These are phyloP conservation scores for Candida ascalaphidarum DNA, from an alignment of 805 yeast species.

Conservation along the genomic window DNA sequence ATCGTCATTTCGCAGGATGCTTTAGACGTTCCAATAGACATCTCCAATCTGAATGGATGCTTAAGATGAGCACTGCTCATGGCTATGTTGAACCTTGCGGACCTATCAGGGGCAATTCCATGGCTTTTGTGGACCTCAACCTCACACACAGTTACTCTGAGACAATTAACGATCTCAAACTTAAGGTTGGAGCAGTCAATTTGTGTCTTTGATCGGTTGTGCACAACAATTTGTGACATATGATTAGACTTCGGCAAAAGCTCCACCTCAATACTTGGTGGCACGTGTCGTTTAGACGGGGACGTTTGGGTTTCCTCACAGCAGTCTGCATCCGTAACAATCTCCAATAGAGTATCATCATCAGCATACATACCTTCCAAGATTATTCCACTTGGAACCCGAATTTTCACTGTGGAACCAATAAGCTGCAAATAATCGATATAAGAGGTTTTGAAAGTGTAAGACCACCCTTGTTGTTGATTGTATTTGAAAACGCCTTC, in stretches of 20 bases:
- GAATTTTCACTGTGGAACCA: too few relatives aligned
- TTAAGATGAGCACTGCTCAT: conserved; percentile 22
- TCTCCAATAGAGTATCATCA: too few relatives aligned
- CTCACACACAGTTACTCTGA: conserved; percentile 15
- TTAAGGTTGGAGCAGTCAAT: conserved; percentile 22
- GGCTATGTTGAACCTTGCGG: conserved; percentile 24
- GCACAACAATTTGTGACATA: conserved; percentile 22
- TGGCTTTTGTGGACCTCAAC: conserved; percentile 21
- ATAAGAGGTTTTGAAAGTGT: too few relatives aligned
- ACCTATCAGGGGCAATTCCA: conserved; percentile 22
- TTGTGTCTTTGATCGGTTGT: conserved; percentile 15
- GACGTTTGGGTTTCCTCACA: too few relatives aligned
- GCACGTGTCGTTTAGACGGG: neutral
- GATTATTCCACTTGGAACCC: too few relatives aligned
- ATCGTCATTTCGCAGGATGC: conserved; percentile 15
- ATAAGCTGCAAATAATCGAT: too few relatives aligned
- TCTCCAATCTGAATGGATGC: conserved; percentile 21
- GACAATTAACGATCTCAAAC: conserved; percentile 21
- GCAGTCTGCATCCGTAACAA: too few relatives aligned
- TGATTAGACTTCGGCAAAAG: conserved; percentile 21
- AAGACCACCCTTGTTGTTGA: too few relatives aligned
- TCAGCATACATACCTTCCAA: too few relatives aligned
- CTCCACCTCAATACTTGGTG: conserved; percentile 7
- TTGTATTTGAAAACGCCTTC: too few relatives aligned
- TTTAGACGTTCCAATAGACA: conserved; percentile 11